Evolutionary conservation across 306 rosid genomes (phyloP).

Genomic region (Cucurbita moschata): DNA sequence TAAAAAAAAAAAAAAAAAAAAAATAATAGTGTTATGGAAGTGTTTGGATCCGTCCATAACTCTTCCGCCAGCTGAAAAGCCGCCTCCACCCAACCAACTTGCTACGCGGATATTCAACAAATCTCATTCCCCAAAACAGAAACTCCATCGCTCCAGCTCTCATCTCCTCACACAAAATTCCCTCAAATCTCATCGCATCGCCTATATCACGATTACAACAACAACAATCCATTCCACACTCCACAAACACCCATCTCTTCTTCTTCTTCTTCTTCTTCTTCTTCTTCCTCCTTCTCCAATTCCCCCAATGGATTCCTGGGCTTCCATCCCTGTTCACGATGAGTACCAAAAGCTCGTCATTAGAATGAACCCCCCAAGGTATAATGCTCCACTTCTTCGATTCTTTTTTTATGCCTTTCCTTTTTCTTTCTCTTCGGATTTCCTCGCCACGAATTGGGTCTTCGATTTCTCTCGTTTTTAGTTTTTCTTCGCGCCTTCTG

Average conservation of each 20-base stretch:
- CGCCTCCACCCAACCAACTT: slow-evolving; percentile 10
- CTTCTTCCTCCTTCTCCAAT: not conserved
- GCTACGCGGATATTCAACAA: slow-evolving; percentile 6
- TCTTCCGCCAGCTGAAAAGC: slow-evolving; percentile 9
- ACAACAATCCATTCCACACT: not conserved
- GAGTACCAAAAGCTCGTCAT: slow-evolving; percentile 71
- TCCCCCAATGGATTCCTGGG: slow-evolving; percentile 3
- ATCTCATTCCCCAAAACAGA: not conserved
- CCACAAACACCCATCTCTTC: not conserved
- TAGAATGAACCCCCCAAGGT: slow-evolving; percentile 94
- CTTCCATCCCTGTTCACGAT: slow-evolving; percentile 38
- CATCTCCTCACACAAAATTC: not conserved
- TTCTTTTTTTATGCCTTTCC: not conserved
- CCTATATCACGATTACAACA: not conserved
- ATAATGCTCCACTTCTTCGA: not conserved
- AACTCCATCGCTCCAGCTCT: not conserved
- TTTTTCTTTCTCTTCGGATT: not conserved
- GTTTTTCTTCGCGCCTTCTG: not conserved
- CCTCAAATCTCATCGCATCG: not conserved
- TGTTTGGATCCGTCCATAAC: slow-evolving; percentile 1
- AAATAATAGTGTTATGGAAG: too few relatives aligned
- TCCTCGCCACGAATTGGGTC: not conserved
- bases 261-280: not conserved
- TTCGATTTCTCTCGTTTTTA: not conserved
- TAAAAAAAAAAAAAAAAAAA: too few relatives aligned